These are phyloP conservation scores for Bruguiera hainesii DNA, from an alignment of 441 rosid species.

Conservation along the genomic window DNA sequence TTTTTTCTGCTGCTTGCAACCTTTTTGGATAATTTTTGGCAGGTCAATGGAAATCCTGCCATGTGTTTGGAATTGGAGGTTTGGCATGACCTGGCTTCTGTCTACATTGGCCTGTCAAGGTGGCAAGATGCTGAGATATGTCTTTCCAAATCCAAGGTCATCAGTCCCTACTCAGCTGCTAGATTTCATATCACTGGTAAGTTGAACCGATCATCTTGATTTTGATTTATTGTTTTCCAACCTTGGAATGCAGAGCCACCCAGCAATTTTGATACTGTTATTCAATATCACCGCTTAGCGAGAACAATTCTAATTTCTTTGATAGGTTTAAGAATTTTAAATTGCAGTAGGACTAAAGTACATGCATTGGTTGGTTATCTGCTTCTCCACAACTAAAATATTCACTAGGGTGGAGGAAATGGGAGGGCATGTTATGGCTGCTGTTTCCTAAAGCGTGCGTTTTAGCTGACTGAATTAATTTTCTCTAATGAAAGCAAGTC, in stretches of 20 bases:
- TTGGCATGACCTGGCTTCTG: slow-evolving; percentile 82
- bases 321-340: no score
- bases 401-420: not conserved
- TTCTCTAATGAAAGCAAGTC: not conserved
- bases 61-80: slow-evolving; percentile 69
- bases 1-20: not conserved
- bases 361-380: no score
- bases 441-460: no score
- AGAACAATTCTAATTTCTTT: not conserved
- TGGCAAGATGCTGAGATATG: slow-evolving; percentile 89
- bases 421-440: not conserved
- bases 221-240: not conserved
- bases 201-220: not conserved
- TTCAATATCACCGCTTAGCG: not conserved
- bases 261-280: not conserved
- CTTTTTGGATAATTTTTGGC: slow-evolving; percentile 17
- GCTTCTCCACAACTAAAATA: not conserved
- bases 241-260: not conserved
- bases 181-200: slow-evolving; percentile 58
- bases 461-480: not conserved
- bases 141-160: slow-evolving; percentile 77
- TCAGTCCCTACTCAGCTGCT: slow-evolving; percentile 52
- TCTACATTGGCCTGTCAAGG: slow-evolving; percentile 67
- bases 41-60: slow-evolving; percentile 38
- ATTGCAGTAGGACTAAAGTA: no score